These are phyloP conservation scores for Cicer yamashitae DNA, from an alignment of 306 rosid species.

Conservation along the genomic window DNA sequence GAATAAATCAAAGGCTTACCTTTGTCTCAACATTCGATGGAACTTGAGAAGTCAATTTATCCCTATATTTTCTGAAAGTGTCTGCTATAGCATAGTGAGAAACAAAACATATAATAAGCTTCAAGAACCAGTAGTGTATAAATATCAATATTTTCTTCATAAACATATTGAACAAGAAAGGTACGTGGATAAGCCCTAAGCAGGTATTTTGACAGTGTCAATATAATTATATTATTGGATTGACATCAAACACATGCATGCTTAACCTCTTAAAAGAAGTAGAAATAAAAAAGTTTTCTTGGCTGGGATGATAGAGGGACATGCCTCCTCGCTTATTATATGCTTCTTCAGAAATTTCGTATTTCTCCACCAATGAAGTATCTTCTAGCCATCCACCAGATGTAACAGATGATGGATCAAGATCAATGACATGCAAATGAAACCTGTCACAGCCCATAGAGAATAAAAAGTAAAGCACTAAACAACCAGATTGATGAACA, in stretches of 20 bases:
- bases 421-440: slow-evolving; percentile 78
- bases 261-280: background rate
- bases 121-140: background rate
- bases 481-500: slow-evolving; percentile 19
- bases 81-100: slow-evolving; percentile 54
- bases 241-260: slow-evolving; percentile 25
- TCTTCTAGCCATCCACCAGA: slow-evolving; percentile 99
- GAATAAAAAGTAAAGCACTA: slow-evolving; percentile 28
- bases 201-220: background rate
- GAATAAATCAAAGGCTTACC: slow-evolving; percentile 50
- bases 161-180: background rate
- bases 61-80: slow-evolving; percentile 79
- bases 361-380: slow-evolving; percentile 89
- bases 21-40: slow-evolving; percentile 65
- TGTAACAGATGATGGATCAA: slow-evolving; percentile 85
- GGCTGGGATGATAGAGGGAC: background rate
- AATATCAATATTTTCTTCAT: background rate
- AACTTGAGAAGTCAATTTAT: slow-evolving; percentile 63
- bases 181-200: background rate
- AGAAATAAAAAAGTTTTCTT: background rate
- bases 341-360: slow-evolving; percentile 81
- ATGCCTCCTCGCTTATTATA: slow-evolving; percentile 77
- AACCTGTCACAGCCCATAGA: slow-evolving; percentile 52
- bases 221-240: background rate
- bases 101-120: slow-evolving; percentile 20